Percentiles rank a stretch among this genome's conserved stretches.
These are phyloP conservation scores for Xanthoconium purpureum DNA, from an alignment of 768 basidiomycete genomes.

Conservation along the genomic window DNA sequence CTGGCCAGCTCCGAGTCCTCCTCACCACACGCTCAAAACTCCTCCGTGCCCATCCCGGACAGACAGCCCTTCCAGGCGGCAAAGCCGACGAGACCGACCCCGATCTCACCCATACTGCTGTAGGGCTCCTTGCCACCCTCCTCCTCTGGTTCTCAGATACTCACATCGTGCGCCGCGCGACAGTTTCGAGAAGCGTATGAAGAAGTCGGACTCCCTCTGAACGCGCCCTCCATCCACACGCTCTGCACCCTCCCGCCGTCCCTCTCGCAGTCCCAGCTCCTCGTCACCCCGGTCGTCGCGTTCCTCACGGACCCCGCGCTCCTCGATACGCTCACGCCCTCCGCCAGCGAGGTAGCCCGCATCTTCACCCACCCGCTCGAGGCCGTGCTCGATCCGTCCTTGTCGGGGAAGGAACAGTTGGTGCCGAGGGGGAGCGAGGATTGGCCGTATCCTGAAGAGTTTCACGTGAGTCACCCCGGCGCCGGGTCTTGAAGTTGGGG, in stretches of 20 bases:
- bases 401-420: constrained; percentile 43
- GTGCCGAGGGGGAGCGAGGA: constrained; percentile 58
- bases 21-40: constrained; percentile 82
- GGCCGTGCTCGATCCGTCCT: constrained; percentile 61
- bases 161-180: not conserved
- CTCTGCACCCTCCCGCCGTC: constrained; percentile 64
- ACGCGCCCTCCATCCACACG: constrained; percentile 54
- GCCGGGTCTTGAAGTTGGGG: too few relatives aligned
- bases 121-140: constrained; percentile 37
- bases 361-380: constrained; percentile 82
- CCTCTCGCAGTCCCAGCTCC: constrained; percentile 59
- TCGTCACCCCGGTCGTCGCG: constrained; percentile 80
- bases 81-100: constrained; percentile 67
- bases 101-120: constrained; percentile 69
- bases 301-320: constrained; percentile 53
- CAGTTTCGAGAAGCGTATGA: constrained; percentile 84
- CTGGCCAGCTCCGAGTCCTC: constrained; percentile 65
- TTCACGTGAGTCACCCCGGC: constrained; percentile 52
- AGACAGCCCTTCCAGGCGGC: constrained; percentile 83
- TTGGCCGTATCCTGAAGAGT: constrained; percentile 76
- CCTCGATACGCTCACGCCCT: constrained; percentile 51
- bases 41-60: constrained; percentile 72
- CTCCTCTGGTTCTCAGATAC: too few relatives aligned
- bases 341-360: constrained; percentile 65
- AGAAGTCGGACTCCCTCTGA: constrained; percentile 70